These are phyloP conservation scores for Quercus gilva DNA, from an alignment of 306 rosid genomes.

Conservation along the genomic window DNA sequence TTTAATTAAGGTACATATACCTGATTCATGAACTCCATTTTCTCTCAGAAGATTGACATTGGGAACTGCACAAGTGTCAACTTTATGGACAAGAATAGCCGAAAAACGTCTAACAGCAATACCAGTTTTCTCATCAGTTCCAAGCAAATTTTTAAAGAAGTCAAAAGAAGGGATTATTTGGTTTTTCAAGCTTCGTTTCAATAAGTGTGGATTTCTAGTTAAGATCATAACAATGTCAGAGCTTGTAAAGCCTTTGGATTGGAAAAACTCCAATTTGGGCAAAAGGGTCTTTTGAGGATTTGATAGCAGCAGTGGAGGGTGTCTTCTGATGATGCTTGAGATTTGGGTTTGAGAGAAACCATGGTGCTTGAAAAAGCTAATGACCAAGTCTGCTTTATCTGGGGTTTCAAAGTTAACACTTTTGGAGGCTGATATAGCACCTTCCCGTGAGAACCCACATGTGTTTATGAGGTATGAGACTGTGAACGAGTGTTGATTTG, in stretches of 20 bases:
- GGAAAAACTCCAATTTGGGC: slow-evolving; percentile 15
- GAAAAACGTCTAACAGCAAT: neutral
- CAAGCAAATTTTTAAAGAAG: neutral
- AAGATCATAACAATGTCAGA: neutral
- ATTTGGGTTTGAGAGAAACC: slow-evolving; percentile 8
- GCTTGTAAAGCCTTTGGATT: slow-evolving; percentile 10
- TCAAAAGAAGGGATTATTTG: neutral
- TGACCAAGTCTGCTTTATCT: neutral
- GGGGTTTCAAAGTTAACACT: slow-evolving; percentile 15
- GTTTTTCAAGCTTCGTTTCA: slow-evolving; percentile 1
- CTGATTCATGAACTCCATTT: neutral
- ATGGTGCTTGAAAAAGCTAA: neutral
- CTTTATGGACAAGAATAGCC: neutral
- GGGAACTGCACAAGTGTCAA: neutral
- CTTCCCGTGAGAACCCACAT: slow-evolving; percentile 26
- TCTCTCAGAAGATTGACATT: slow-evolving; percentile 7
- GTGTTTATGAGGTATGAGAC: neutral
- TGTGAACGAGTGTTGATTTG: too few species aligned
- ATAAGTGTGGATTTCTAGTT: neutral
- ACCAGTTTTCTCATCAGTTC: neutral
- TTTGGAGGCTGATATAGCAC: slow-evolving; percentile 25
- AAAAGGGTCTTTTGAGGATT: neutral
- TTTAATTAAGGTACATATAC: neutral
- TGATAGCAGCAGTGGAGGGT: neutral
- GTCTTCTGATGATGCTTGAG: neutral